A percentile compares a stretch with the other conserved stretches of the same genome.
Evolutionary conservation across 2,329 filamentous ascomycete species (phyloP).

Genomic region (Colletotrichum sp.): DNA sequence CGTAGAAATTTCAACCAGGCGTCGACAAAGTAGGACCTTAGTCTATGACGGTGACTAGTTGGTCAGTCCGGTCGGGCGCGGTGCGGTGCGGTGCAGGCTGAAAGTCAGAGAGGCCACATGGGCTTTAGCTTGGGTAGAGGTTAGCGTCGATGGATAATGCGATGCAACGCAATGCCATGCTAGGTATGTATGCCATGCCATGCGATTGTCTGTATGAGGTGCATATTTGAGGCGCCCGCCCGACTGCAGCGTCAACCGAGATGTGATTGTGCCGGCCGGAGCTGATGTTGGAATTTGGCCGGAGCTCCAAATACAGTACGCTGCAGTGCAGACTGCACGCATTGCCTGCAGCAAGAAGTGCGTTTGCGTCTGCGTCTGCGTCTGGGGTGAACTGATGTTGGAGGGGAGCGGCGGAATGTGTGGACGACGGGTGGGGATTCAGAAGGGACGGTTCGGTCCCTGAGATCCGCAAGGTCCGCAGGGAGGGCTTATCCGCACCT

Average conservation of each 20-base stretch:
- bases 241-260: constrained; percentile 1
- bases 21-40: not conserved
- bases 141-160: constrained; percentile 9
- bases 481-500: not conserved
- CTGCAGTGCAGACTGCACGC: not conserved
- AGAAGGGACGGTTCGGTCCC: constrained; percentile 16
- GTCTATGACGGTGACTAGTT: constrained; percentile 13
- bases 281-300: not conserved
- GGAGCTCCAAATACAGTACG: not conserved
- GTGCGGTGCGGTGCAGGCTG: not conserved
- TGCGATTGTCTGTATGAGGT: constrained; percentile 12
- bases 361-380: not conserved
- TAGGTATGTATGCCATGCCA: not conserved
- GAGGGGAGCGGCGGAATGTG: not conserved
- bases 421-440: not conserved
- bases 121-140: not conserved
- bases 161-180: constrained; percentile 1
- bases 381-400: not conserved
- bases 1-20: not conserved
- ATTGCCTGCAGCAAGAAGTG: not conserved
- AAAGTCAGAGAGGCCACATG: constrained; percentile 15
- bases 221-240: constrained; percentile 6
- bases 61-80: constrained; percentile 5
- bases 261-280: not conserved
- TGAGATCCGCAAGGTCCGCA: constrained; percentile 11